Evolutionary conservation across 306 rosid species (phyloP).

Genomic region (Alnus glutinosa): DNA sequence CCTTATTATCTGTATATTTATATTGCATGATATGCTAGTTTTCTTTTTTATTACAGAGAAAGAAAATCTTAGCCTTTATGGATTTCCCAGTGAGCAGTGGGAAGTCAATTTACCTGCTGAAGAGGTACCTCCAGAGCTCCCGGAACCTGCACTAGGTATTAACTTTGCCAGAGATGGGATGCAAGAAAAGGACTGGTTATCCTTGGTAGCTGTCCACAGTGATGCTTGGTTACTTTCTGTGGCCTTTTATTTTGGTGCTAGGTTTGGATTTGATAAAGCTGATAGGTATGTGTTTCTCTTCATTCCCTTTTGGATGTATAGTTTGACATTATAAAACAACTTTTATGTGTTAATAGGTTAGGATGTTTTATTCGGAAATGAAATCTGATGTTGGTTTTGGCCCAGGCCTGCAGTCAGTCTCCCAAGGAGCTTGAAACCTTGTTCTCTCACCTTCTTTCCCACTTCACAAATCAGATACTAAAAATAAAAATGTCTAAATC

Average conservation of each 20-base stretch:
- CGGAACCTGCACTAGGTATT: slow-evolving; percentile 75
- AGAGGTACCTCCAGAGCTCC: slow-evolving; percentile 77
- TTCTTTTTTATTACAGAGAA: slow-evolving; percentile 46
- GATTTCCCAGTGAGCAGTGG: slow-evolving; percentile 73
- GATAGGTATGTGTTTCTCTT: slow-evolving; percentile 51
- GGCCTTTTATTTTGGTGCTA: slow-evolving; percentile 63
- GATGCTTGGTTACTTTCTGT: slow-evolving; percentile 77
- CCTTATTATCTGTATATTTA: background rate
- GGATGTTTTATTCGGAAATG: slow-evolving; percentile 2
- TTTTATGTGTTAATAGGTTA: background rate
- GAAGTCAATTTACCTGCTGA: slow-evolving; percentile 68
- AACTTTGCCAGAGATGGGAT: slow-evolving; percentile 70
- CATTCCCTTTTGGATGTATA: slow-evolving; percentile 6
- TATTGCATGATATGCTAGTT: background rate
- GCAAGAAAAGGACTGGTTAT: slow-evolving; percentile 67
- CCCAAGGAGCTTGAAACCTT: slow-evolving; percentile 1
- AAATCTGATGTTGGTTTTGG: background rate
- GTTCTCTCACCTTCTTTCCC: background rate
- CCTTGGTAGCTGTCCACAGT: slow-evolving; percentile 72
- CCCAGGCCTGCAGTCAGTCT: background rate
- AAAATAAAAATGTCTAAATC: background rate
- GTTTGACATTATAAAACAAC: slow-evolving; percentile 5
- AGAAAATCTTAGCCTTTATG: slow-evolving; percentile 79
- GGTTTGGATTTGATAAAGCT: slow-evolving; percentile 62
- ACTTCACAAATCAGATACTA: background rate